Base-by-base conservation (phyloP, 1,284 basidiomycete species). In the Sporisorium exsertum region DNA sequence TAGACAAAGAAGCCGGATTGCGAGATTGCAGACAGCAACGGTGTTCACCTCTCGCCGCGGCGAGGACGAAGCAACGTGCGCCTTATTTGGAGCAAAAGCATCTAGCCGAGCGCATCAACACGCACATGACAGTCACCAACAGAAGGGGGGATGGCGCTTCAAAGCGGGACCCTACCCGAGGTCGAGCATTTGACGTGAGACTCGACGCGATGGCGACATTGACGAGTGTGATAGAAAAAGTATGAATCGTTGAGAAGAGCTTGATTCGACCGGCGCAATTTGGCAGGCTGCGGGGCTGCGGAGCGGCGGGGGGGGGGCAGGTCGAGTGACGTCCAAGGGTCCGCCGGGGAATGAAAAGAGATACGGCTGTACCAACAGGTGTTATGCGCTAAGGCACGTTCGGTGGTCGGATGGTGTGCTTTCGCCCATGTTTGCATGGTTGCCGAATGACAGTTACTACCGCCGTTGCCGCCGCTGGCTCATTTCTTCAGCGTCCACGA, bases 261-360 rank as follows among this genome's bases (percentile, higher is more conserved):
- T 5, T 2, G 5, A 26, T 20, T 46, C 46, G 45, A n/a, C 35
- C 55, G 55, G 57, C 57, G 20, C 57, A 58, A 51, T 58, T 43
- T 42, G 57, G 57, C 57, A 58, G 57, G 57, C 57, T 27, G 51
- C 16, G 37, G 16, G 37, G 37, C 37, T 8, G 33, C 33, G n/a
- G n/a, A 13, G 32, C 4, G 10, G 33, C 22, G 37, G 37, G 4
- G 37, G 37, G 3, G 37, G 16, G n/a, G n/a, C n/a, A n/a, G 40
- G 40, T 3, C 37, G 37, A 40, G 3, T 40, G 20, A 55, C n/a
- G 22, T 33, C 18, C 42, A 18, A 40, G 51, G 51, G 33, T 51
- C 51, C 51, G 33, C 33, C 51, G 35, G 51, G 51, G 33, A 20
- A 24, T 53, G 35, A 32, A 52, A 33, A 2, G 3, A n/a, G n/a